Base-by-base conservation (phyloP, 1,284 basidiomycete genomes). In the Ceratobasidium theobromae region DNA sequence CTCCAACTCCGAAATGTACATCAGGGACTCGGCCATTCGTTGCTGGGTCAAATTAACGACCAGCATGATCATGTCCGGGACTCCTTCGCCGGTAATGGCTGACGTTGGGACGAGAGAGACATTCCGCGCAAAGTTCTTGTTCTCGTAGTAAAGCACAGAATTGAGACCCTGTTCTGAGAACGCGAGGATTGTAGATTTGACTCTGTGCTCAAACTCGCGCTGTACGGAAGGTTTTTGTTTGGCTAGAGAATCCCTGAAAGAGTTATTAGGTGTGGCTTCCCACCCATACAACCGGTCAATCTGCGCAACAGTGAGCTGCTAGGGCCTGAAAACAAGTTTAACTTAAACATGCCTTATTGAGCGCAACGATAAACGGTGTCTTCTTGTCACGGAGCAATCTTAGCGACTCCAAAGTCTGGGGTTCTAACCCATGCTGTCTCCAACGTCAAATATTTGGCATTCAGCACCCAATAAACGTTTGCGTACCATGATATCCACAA, bases 31-130 rank as follows among this genome's bases (percentile, higher is more conserved):
- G 75, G 91, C 95, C 96, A 99, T 98, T 69, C 97, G 87, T 77
- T 96, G 92, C 77, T 99, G 97, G 6, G 97, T 99, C 66, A 99
- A 84, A 76, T 97, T 95, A 77, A 98, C 86, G 74, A 99, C 87
- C 35, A 99, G 84, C 88, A 95, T 93, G 77, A 99, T 95, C 93
- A 99, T 95, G 79, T 99, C 97, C n/a, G 97, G 97, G 25, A 99
- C 86, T 79, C 97, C 97, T 79, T 99, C 97, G 69, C 97, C 97
- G 0, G 96, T 98, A 76, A 96, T 87, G 30, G 97, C 97, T 65
- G 96, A 98, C 4, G 97, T 99, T 33, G 97, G 97, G 16, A 99
- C 96, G 48, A 99, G 82, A 9, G 95, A 98, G 70, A 99, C 95
- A 73, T 95, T 95, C 68, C 90, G 86, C 57, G 89, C 93, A 71